Percentiles rank a stretch among this genome's conserved stretches.
Conservation (phyloP, 169 alveolate genomes). For the Eimeria praecox region DNA sequence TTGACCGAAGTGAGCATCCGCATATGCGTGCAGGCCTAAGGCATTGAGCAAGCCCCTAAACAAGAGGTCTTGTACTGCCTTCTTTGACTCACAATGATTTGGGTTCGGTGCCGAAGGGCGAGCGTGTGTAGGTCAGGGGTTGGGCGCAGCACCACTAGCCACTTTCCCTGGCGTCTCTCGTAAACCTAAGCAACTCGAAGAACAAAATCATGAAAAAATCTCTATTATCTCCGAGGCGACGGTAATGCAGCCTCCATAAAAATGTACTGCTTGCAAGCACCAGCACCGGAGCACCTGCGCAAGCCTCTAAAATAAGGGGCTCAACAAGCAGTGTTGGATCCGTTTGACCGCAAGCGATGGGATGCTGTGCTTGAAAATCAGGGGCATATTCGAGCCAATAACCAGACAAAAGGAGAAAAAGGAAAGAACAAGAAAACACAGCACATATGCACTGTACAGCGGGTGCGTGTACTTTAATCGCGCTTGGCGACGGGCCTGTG, state of each 20-base stretch:
- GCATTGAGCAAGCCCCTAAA: neutral
- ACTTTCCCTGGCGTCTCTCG: conserved; percentile 81
- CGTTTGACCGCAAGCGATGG: neutral
- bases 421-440: neutral
- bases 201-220: neutral
- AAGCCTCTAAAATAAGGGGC: neutral
- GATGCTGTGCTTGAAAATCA: neutral
- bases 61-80: neutral
- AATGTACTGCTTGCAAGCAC: neutral
- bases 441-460: neutral
- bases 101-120: conserved; percentile 87
- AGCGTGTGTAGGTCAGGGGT: conserved; percentile 86
- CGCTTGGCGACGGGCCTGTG: neutral
- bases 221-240: neutral
- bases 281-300: neutral
- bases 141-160: conserved; percentile 86
- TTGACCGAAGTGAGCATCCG: neutral
- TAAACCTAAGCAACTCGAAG: conserved; percentile 70
- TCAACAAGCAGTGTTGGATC: neutral
- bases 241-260: neutral
- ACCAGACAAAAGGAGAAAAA: neutral
- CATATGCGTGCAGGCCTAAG: neutral
- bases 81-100: conserved; percentile 85
- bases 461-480: neutral
- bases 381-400: neutral